Evolutionary conservation across 2,329 filamentous ascomycete species (phyloP), one percentile per base, ranked within the genome.

Genomic region (Capronia americana): DNA sequence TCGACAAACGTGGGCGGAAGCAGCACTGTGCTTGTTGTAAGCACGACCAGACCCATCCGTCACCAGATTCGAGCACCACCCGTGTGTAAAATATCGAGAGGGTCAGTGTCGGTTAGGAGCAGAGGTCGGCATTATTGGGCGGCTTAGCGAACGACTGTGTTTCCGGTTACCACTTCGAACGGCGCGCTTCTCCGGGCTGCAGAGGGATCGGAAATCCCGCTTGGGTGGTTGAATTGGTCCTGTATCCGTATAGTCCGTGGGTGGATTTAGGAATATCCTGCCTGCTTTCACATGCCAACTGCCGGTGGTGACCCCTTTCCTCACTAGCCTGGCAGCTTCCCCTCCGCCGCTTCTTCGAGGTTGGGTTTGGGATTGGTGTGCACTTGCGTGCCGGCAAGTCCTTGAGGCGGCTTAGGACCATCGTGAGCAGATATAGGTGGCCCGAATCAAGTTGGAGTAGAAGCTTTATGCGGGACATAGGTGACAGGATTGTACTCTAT

Each of bases 11-110:
- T n/a, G 38, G 38, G 44, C 24, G 50, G 44, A 46, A n/a, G 34
- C 30, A 66, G 44, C 67, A 66, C 61, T 69, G 64, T 30, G 34
- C 61, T n/a, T 69, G 67, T 30, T 69, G 67, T 41, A 66, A 60
- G 38, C 67, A 69, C 44, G 54, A 66, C 64, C 38, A 66, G 50
- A 28, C 58, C 24, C 57, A 66, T 48, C 64, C 67, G 11, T 66
- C 64, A n/a, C 67, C 64, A 6, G 48, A 34, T 12, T 61, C 64
- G 38, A 69, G 60, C n/a, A 50, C 55, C 17, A 55, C 44, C 26
- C 38, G 56, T 11, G 63, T 66, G 48, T 26, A 20, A 53, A 26
- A 23, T 24, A 26, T 14, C 14, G 6, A 2, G 38, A 44, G 38
- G 38, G 14, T 53, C 11, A 26, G 48, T 26, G 8, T 24, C 20